Evolutionary conservation across 768 basidiomycete genomes (phyloP).

Genomic region (Boletus tomentosulus): DNA sequence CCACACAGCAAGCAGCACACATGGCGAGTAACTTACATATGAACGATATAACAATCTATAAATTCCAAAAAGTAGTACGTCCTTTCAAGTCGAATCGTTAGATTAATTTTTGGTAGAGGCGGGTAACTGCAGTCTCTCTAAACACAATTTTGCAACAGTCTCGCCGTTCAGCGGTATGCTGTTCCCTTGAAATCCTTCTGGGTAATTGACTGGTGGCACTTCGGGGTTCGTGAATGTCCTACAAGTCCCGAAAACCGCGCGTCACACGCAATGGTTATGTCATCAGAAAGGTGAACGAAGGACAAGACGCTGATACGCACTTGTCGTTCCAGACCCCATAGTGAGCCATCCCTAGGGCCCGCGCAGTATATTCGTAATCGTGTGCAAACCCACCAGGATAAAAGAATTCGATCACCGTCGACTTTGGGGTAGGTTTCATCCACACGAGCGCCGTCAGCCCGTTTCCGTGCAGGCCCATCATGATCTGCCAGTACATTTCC

Average conservation of each 20-base stretch:
- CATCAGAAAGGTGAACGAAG: not conserved
- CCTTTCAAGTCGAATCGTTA: too few species aligned
- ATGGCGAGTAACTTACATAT: not conserved
- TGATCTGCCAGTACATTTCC: conserved; percentile 49
- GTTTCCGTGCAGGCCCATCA: conserved; percentile 95
- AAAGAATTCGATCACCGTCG: conserved; percentile 93
- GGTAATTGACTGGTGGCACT: conserved; percentile 65
- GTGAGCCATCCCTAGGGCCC: conserved; percentile 80
- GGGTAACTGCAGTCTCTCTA: conserved; percentile 42
- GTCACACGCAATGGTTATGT: not conserved
- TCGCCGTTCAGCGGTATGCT: conserved; percentile 78
- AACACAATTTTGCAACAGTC: conserved; percentile 56
- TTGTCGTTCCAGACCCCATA: conserved; percentile 80
- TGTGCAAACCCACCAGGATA: conserved; percentile 79
- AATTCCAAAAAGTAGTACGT: too few species aligned
- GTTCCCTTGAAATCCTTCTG: conserved; percentile 87
- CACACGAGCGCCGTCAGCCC: conserved; percentile 84
- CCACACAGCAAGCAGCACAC: not conserved
- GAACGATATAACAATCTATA: not conserved
- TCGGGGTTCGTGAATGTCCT: conserved; percentile 76
- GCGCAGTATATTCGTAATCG: conserved; percentile 79
- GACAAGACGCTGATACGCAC: conserved; percentile 34
- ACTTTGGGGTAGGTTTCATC: conserved; percentile 82
- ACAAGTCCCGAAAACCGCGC: not conserved
- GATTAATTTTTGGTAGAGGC: not conserved